These are phyloP conservation scores for Neurospora sp. DNA, from an alignment of 495 filamentous ascomycete species.

Conservation along the genomic window DNA sequence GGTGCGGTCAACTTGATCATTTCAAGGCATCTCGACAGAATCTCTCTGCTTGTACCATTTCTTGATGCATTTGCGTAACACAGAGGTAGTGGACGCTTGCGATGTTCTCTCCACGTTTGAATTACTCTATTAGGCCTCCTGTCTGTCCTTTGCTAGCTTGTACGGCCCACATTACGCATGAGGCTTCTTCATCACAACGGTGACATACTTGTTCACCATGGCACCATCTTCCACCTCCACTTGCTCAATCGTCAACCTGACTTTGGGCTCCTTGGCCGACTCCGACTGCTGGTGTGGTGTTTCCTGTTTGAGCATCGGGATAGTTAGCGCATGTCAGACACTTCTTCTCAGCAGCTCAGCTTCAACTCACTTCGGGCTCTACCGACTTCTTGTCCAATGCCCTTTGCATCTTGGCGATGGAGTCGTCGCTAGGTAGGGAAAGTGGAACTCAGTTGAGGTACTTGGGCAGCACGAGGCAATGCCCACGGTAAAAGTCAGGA, in stretches of 20 bases:
- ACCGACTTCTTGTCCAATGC: neutral
- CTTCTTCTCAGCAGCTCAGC: no score
- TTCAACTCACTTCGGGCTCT: neutral
- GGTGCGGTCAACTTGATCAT: neutral
- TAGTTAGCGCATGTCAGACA: neutral
- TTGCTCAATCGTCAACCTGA: neutral
- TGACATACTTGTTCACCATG: neutral
- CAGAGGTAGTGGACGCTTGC: neutral
- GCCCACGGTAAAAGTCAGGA: slow-evolving; percentile 8
- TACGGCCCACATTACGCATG: neutral
- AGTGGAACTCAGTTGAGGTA: slow-evolving; percentile 60
- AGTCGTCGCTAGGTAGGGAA: neutral
- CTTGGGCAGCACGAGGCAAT: slow-evolving; percentile 16
- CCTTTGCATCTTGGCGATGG: neutral
- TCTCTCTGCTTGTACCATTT: neutral
- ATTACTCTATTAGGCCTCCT: neutral
- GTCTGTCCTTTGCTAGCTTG: no score
- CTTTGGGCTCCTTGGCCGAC: neutral
- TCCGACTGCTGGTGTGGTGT: neutral
- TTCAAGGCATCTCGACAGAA: neutral
- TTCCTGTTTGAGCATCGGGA: neutral
- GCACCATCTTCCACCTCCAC: neutral
- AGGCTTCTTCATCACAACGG: neutral
- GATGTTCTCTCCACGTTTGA: neutral
- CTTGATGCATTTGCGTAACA: neutral